A percentile compares a stretch with the other conserved stretches of the same genome.
phyloP scores from a whole-genome alignment of 345 rosid genomes.

The Bretschneidera sinensis region DNA sequence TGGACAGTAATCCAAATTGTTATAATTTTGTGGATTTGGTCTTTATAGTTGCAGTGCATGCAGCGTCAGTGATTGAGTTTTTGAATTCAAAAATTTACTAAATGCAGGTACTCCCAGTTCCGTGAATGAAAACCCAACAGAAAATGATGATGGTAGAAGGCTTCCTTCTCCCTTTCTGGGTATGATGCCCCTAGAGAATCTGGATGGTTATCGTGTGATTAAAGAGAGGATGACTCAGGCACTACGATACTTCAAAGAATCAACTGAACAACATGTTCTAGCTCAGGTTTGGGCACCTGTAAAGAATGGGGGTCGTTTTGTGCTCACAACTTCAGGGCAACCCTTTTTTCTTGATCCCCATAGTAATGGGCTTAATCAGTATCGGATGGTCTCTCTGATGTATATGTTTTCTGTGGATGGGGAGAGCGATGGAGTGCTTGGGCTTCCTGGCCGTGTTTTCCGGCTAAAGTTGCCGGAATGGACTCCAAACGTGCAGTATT shows the following conservation, averaged over 20 bases:
- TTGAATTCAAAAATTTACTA: conserved; percentile 10
- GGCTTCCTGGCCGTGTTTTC: conserved; percentile 98
- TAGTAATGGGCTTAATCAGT: conserved; percentile 71
- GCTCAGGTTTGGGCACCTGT: conserved; percentile 97
- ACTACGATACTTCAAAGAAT: conserved; percentile 69
- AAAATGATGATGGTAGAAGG: conserved; percentile 28
- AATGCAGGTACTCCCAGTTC: conserved; percentile 44
- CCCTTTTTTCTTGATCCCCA: conserved; percentile 81
- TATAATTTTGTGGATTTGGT: not conserved
- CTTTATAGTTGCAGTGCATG: not conserved
- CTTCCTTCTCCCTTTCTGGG: conserved; percentile 49
- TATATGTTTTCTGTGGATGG: conserved; percentile 75
- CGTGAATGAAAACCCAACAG: conserved; percentile 31
- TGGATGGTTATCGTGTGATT: conserved; percentile 55
- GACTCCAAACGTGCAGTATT: conserved; percentile 94
- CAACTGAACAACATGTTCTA: conserved; percentile 75
- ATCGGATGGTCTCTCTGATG: conserved; percentile 77
- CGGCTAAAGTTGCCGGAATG: conserved; percentile 77
- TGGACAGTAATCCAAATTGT: not conserved
- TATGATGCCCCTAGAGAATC: conserved; percentile 46
- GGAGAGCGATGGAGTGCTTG: conserved; percentile 64
- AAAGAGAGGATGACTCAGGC: conserved; percentile 92
- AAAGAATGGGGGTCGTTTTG: conserved; percentile 45
- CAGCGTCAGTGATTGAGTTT: not conserved
- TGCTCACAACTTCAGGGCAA: conserved; percentile 83